Evolutionary conservation across 805 yeast species (phyloP), one percentile per base, ranked within the genome.

Genomic region (Grigorovia yakushimaensis): DNA sequence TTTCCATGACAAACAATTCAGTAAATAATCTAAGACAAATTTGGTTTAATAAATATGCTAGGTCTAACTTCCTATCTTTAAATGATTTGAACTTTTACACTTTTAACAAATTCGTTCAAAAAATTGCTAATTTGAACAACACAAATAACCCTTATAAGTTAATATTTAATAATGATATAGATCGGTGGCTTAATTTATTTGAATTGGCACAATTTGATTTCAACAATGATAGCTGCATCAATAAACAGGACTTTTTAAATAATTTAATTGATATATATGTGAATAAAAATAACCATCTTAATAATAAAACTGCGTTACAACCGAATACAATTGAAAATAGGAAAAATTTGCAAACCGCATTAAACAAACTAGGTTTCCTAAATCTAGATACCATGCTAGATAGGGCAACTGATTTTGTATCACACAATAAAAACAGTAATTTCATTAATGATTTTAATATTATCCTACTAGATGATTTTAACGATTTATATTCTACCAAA

Each of bases 401-500:
- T 27, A 27, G 13, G 9, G 33, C 33, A 27, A 27, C 4, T 15
- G 13, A 27, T 10, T 10, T 27, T 7, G 33, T 27, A 27, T 5
- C 33, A 2, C 33, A 27, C 9, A 15, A 15, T 10, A 10, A 27
- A 27, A 10, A 10, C 33, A 27, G 13, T 27, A 27, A 7, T 10
- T 27, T 27, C 13, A 10, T 27, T 10, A 7, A 27, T 27, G 21
- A 57, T 4, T 65, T 62, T 51, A 70, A 70, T 44, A 66, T 71
- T 1, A 69, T 81, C 0, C 61, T 84, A 1, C 79, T 84, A 11
- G 91, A 84, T 64, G 91, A 84, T 58, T 81, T 79, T 56, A 91
- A 84, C 58, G 91, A 84, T 61, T 70, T 83, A 58, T 76, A 79
- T 51, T 33, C 37, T 15, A 73, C 74, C 0, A 69, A 68, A 9